These are phyloP conservation scores for Argentina anserina DNA, from an alignment of 306 rosid species.

Conservation along the genomic window DNA sequence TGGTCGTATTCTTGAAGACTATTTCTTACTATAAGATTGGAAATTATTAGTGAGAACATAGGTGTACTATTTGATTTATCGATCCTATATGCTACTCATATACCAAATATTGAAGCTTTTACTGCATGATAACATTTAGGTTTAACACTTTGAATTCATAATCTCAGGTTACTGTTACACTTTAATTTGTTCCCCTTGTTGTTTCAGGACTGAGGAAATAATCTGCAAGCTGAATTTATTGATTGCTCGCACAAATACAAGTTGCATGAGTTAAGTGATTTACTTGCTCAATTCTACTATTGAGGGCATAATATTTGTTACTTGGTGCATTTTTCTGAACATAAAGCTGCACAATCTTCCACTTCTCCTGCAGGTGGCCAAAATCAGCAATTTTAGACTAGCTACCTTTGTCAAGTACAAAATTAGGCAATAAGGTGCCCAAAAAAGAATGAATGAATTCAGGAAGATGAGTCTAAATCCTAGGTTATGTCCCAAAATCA, in stretches of 20 bases:
- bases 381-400: no score
- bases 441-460: no score
- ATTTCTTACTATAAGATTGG: not conserved
- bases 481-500: not conserved
- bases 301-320: not conserved
- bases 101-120: not conserved
- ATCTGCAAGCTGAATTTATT: constrained; percentile 49
- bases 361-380: not conserved
- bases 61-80: not conserved
- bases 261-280: not conserved
- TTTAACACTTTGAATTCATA: not conserved
- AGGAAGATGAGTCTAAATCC: not conserved
- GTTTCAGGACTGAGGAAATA: constrained; percentile 23
- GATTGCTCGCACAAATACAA: not conserved
- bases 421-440: no score
- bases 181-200: not conserved
- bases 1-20: not conserved
- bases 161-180: not conserved
- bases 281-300: not conserved
- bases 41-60: not conserved
- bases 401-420: no score
- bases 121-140: not conserved
- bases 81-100: not conserved
- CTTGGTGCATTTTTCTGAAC: not conserved
- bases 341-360: not conserved